Percentiles rank a stretch among this genome's conserved stretches.
phyloP scores from a whole-genome alignment of 108 stramenopile species.

The Licmophora abbreviata region DNA sequence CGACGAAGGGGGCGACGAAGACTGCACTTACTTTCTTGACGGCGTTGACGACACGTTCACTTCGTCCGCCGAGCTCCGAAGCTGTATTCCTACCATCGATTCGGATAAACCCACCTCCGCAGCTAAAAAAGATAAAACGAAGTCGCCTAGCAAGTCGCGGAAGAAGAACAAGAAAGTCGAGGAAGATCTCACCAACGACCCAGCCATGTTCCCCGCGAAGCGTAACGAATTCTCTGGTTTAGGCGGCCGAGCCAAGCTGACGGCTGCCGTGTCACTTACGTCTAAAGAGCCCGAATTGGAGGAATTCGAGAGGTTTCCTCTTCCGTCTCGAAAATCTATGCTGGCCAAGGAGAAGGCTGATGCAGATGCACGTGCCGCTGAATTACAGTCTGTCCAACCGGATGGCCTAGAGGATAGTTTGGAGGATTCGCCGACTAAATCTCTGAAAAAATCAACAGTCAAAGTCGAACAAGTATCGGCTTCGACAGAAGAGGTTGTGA shows the following conservation, averaged over 20 bases:
- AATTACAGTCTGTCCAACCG: conserved; percentile 20
- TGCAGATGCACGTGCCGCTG: conserved; percentile 13
- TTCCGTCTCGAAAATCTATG: conserved; percentile 42
- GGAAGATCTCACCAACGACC: conserved; percentile 6
- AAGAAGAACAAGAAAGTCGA: conserved; percentile 8
- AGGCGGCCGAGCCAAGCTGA: conserved; percentile 56
- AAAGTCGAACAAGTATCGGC: conserved; percentile 75
- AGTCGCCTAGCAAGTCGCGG: not conserved
- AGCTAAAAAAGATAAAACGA: conserved; percentile 1
- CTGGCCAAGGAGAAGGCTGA: conserved; percentile 24
- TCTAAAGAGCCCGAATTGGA: conserved; percentile 35
- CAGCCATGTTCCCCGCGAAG: conserved; percentile 41
- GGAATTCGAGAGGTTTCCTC: conserved; percentile 72
- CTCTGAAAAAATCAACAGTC: conserved; percentile 58
- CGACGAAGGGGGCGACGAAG: conserved; percentile 87
- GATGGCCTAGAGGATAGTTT: not conserved
- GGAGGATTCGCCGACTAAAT: conserved; percentile 19
- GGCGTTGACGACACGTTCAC: conserved; percentile 73
- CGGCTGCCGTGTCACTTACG: conserved; percentile 47
- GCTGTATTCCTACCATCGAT: not conserved
- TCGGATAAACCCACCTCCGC: not conserved
- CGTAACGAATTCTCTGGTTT: conserved; percentile 64
- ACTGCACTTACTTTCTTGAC: conserved; percentile 68
- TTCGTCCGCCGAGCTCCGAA: conserved; percentile 8
- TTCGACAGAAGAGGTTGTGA: conserved; percentile 51